Evolutionary conservation across 768 basidiomycete genomes (phyloP).

Genomic region (Lactarius hatsudake): DNA sequence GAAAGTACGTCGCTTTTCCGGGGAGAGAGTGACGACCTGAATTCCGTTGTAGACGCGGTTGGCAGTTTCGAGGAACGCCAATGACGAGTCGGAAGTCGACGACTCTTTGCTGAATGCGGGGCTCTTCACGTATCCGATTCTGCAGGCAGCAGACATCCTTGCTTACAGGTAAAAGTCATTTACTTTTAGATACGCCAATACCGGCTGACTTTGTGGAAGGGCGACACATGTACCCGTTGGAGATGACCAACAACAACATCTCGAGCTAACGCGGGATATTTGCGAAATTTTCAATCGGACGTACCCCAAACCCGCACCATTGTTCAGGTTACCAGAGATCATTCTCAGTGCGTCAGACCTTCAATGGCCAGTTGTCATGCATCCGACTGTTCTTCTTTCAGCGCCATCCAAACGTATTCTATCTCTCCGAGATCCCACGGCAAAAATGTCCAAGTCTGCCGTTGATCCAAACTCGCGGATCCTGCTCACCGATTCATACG

Average conservation of each 20-base stretch:
- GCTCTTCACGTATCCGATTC: constrained; percentile 86
- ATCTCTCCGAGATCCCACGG: constrained; percentile 77
- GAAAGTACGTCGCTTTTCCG: constrained; percentile 58
- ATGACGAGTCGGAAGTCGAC: constrained; percentile 71
- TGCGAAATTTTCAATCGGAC: constrained; percentile 79
- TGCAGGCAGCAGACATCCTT: constrained; percentile 92
- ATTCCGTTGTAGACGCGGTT: constrained; percentile 59
- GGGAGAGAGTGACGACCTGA: neutral
- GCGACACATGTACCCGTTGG: constrained; percentile 95
- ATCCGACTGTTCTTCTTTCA: constrained; percentile 32
- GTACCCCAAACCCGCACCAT: constrained; percentile 43
- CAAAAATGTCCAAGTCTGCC: constrained; percentile 96
- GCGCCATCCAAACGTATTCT: constrained; percentile 80
- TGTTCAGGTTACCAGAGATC: constrained; percentile 73
- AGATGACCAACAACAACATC: constrained; percentile 93
- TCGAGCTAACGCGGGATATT: constrained; percentile 83
- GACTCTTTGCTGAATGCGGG: constrained; percentile 82
- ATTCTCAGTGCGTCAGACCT: constrained; percentile 60
- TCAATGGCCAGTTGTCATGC: neutral
- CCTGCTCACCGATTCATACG: constrained; percentile 71
- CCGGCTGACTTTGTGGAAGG: constrained; percentile 38
- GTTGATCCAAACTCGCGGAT: constrained; percentile 78
- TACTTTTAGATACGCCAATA: neutral
- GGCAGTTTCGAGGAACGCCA: constrained; percentile 69
- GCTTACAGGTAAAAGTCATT: constrained; percentile 63